Base-by-base conservation (phyloP, 2,329 filamentous ascomycete species). In the Fusarium acutatum region DNA sequence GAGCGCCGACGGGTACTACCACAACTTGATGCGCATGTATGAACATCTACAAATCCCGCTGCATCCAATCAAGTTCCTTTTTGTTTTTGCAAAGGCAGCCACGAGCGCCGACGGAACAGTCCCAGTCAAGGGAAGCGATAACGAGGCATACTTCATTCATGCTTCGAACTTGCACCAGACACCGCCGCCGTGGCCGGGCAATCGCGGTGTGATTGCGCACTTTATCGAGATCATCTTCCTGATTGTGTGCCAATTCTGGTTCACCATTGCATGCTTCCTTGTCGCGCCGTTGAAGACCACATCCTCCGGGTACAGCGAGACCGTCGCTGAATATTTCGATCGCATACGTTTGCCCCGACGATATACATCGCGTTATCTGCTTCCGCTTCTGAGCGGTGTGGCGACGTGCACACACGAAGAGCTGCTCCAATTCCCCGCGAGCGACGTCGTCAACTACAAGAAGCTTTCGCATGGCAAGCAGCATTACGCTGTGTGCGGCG, bases 11-110 rank as follows among this genome's bases (percentile, higher is more conserved):
- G 82, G 83, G 26, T 91, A 88, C 78, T 90, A 91, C 75, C 77
- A 80, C 52, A 88, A 90, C 68, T 79, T 91, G 54, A 84, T 83
- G 69, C 81, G 83, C 32, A 87, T 91, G 85, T 91, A 91, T 77
- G 81, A 86, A 32, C 82, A 89, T 71, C 79, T 91, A 7, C 84
- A 82, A 5, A 81, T 91, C 18, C 79, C 80, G 11, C 87, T 88
- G 66, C 83, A 85, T 44, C 80, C 83, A 18, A 83, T 88, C 60
- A 83, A 82, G 22, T 90, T 90, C 72, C 78, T 89, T 6, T 91
- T 87, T 76, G 83, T 83, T 43, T 88, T 90, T 64, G 83, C 86
- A 17, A 82, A 78, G 57, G 72, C 78, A 22, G 58, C 74, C n/a
- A 18, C 74, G 17, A 54, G 46, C 12, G 41, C 9, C 64, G 64